Evolutionary conservation across 176 grass and related monocot genomes (phyloP).

Genomic region (Phyllostachys edulis): DNA sequence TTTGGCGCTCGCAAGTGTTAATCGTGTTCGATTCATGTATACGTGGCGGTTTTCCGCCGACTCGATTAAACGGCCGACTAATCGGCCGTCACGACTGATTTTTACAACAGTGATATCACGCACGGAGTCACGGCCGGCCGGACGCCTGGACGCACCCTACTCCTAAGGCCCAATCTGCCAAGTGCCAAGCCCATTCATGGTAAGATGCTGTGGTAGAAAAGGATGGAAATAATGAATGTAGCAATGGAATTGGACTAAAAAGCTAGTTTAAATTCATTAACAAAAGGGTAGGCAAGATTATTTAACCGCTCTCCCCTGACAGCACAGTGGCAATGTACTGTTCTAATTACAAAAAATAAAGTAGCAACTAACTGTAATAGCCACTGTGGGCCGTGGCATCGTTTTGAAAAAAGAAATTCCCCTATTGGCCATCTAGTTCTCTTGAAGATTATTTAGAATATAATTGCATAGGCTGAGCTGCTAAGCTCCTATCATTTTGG

Average conservation of each 20-base stretch:
- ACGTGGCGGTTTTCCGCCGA: too few species aligned
- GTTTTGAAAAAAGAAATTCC: not conserved
- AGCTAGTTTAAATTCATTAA: not conserved
- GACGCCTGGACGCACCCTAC: too few species aligned
- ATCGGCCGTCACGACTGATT: too few species aligned
- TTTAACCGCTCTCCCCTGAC: not conserved
- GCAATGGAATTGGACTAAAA: not conserved
- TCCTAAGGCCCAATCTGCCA: too few species aligned
- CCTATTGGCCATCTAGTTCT: not conserved
- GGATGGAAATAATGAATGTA: not conserved
- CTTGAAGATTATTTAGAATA: not conserved
- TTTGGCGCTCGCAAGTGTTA: too few species aligned
- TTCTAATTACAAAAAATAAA: not conserved
- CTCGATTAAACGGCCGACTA: too few species aligned
- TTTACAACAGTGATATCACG: too few species aligned
- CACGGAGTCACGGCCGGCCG: too few species aligned
- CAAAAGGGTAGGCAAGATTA: not conserved
- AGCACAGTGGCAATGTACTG: not conserved
- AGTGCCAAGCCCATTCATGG: too few species aligned
- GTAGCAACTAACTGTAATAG: not conserved
- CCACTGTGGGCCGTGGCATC: not conserved
- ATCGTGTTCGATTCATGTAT: too few species aligned
- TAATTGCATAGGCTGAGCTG: constrained; percentile 9
- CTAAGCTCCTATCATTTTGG: not conserved
- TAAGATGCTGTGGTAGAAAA: not conserved